A percentile compares a stretch with the other conserved stretches of the same genome.
These are phyloP conservation scores for Saccharomycopsis schoenii DNA, from an alignment of 805 yeast species.

Conservation along the genomic window DNA sequence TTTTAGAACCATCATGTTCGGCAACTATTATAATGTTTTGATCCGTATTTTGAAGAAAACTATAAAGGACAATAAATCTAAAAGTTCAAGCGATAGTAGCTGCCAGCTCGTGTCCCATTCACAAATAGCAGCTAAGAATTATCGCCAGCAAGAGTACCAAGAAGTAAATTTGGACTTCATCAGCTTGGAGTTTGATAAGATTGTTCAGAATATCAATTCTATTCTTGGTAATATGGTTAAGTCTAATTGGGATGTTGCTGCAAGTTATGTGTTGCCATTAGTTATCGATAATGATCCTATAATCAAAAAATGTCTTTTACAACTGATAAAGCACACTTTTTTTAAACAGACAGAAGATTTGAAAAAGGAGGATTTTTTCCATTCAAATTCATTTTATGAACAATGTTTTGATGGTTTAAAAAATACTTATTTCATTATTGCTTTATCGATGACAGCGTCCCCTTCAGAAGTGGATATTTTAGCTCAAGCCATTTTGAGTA, in stretches of 20 bases:
- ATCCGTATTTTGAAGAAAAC: slow-evolving; percentile 28
- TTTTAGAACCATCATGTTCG: slow-evolving; percentile 52
- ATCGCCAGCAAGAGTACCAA: slow-evolving; percentile 5
- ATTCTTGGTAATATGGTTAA: slow-evolving; percentile 13
- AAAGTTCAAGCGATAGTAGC: background rate
- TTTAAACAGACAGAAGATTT: background rate
- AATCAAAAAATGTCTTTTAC: slow-evolving; percentile 12
- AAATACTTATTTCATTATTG: slow-evolving; percentile 34
- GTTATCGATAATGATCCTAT: slow-evolving; percentile 11
- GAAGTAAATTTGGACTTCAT: background rate
- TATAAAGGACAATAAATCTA: slow-evolving; percentile 29
- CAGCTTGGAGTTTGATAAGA: slow-evolving; percentile 1
- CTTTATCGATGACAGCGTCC: slow-evolving; percentile 20
- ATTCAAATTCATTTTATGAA: background rate
- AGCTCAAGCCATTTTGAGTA: slow-evolving; percentile 4
- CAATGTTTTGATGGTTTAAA: slow-evolving; percentile 2
- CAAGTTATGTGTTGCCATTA: slow-evolving; percentile 8
- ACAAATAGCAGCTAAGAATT: background rate
- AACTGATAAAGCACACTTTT: slow-evolving; percentile 12
- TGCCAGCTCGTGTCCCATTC: background rate
- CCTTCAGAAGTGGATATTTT: slow-evolving; percentile 11
- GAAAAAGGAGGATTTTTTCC: background rate
- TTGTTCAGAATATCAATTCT: slow-evolving; percentile 3
- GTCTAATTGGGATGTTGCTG: slow-evolving; percentile 14
- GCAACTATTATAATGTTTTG: slow-evolving; percentile 59